Percentiles rank a stretch among this genome's conserved stretches.
These are phyloP conservation scores for Ustulina deusta DNA, from an alignment of 2,329 filamentous ascomycete genomes.

Conservation along the genomic window DNA sequence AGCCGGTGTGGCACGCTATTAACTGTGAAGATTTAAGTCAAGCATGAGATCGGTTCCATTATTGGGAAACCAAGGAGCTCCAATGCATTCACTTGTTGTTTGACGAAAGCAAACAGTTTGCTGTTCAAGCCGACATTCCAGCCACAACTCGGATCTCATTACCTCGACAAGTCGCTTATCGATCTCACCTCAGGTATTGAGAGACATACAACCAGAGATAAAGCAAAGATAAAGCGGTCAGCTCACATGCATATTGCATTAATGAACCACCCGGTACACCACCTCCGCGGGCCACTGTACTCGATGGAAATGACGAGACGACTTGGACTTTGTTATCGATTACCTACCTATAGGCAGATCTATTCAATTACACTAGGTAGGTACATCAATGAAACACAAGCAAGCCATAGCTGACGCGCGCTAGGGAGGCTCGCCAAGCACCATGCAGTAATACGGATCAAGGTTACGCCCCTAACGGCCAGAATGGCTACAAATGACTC, in stretches of 20 bases:
- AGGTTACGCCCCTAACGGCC: slow-evolving; percentile 29
- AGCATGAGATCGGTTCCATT: slow-evolving; percentile 8
- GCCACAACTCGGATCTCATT: neutral
- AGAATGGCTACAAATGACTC: slow-evolving; percentile 21
- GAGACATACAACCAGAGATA: slow-evolving; percentile 8
- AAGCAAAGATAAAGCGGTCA: slow-evolving; percentile 29
- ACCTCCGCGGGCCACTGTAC: slow-evolving; percentile 1
- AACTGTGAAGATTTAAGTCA: slow-evolving; percentile 6
- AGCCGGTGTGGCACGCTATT: slow-evolving; percentile 6
- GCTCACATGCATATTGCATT: neutral
- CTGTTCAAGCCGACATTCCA: slow-evolving; percentile 6
- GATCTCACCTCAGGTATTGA: neutral
- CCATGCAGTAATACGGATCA: slow-evolving; percentile 16
- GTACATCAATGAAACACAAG: slow-evolving; percentile 21
- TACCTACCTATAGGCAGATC: neutral
- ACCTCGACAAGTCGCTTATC: slow-evolving; percentile 1
- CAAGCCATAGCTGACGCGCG: slow-evolving; percentile 16
- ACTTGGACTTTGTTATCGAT: neutral
- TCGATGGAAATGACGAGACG: neutral
- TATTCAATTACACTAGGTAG: neutral
- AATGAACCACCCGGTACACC: neutral
- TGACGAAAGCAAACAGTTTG: slow-evolving; percentile 27
- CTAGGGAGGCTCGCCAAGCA: slow-evolving; percentile 19
- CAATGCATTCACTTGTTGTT: slow-evolving; percentile 11
- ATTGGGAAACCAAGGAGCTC: neutral